phyloP scores from a whole-genome alignment of 345 rosid genomes.

The Rhizophora mangle region DNA sequence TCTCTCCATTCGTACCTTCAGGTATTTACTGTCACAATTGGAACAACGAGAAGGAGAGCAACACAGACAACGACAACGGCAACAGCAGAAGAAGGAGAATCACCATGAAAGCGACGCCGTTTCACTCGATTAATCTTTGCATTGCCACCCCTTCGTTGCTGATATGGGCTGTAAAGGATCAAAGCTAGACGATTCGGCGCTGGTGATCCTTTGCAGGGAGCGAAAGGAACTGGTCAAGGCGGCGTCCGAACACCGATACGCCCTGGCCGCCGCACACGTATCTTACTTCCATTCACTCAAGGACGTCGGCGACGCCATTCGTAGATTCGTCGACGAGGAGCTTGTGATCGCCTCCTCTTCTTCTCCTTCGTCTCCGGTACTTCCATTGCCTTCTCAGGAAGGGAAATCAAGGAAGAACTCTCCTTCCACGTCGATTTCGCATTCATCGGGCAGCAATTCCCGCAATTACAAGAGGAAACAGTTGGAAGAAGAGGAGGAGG shows the following conservation, averaged over 20 bases:
- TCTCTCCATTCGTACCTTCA: neutral
- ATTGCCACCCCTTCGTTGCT: neutral
- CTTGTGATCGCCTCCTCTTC: conserved; percentile 49
- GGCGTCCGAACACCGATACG: conserved; percentile 66
- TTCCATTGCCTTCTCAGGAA: conserved; percentile 73
- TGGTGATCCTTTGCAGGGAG: conserved; percentile 73
- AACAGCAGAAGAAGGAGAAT: neutral
- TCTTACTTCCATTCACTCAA: conserved; percentile 64
- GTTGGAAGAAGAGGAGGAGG: conserved; percentile 29
- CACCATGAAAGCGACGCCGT: conserved; percentile 13
- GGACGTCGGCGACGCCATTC: conserved; percentile 76
- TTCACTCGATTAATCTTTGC: neutral
- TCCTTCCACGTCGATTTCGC: conserved; percentile 62
- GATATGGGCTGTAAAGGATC: conserved; percentile 94
- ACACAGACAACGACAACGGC: too few species aligned
- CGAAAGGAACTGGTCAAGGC: conserved; percentile 66
- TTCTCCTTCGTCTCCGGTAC: conserved; percentile 63
- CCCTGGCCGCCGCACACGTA: conserved; percentile 86
- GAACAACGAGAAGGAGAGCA: too few species aligned
- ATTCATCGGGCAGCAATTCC: conserved; percentile 25
- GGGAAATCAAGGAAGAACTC: conserved; percentile 46
- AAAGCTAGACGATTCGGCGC: conserved; percentile 69
- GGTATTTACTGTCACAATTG: neutral
- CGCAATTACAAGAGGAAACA: conserved; percentile 18
- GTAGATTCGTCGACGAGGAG: conserved; percentile 77